phyloP scores from a whole-genome alignment of 371 early-diverging fungal species.

The Haplosporangium sp. region DNA sequence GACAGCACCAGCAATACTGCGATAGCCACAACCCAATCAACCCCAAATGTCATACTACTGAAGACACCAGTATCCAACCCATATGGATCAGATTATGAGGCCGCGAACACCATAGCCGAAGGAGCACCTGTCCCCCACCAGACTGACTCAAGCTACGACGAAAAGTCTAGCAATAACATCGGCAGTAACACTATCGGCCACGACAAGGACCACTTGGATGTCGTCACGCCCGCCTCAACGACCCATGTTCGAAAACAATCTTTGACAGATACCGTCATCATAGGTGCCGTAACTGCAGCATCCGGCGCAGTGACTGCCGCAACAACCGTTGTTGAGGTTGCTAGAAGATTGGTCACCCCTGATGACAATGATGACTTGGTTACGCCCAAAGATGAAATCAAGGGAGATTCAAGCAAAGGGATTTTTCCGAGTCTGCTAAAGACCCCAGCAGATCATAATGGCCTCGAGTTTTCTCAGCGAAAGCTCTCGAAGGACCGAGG shows the following conservation, averaged over 20 bases:
- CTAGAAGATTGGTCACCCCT: constrained; percentile 8
- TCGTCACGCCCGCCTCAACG: too few species aligned
- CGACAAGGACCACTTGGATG: too few species aligned
- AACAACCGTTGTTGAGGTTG: constrained; percentile 9
- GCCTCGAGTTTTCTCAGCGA: constrained; percentile 30
- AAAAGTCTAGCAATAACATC: too few species aligned
- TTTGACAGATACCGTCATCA: constrained; percentile 14
- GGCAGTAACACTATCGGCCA: too few species aligned
- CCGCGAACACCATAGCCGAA: too few species aligned
- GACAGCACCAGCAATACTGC: too few species aligned
- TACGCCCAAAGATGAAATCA: neutral
- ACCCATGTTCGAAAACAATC: constrained; percentile 15
- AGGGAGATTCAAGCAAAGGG: neutral
- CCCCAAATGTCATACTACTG: too few species aligned
- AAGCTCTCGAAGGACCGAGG: neutral
- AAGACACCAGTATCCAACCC: too few species aligned
- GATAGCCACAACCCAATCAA: too few species aligned
- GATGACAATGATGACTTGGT: constrained; percentile 4
- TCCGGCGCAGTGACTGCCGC: constrained; percentile 12
- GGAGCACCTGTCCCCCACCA: too few species aligned
- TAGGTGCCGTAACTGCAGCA: constrained; percentile 19
- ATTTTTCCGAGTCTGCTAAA: neutral
- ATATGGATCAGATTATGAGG: too few species aligned
- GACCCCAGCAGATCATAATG: constrained; percentile 15
- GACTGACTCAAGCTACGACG: too few species aligned